Conservation (phyloP, 148 eudicot genomes). For the Rhododendron kiyosumense region DNA sequence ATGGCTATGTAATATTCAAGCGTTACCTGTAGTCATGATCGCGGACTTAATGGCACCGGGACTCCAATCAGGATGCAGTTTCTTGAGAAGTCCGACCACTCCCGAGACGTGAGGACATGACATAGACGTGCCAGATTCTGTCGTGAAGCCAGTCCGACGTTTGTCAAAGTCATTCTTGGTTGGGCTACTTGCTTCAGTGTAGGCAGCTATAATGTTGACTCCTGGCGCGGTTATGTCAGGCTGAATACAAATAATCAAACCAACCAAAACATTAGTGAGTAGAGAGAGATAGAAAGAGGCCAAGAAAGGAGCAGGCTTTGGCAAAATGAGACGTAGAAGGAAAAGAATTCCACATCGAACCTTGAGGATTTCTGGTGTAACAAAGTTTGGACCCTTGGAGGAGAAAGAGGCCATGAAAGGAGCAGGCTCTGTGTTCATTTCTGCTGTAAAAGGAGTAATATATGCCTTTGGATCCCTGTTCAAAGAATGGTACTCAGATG, state of each 20-base stretch:
- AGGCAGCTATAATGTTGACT: slow-evolving; percentile 62
- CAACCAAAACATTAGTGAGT: too few relatives aligned
- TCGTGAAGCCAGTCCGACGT: slow-evolving; percentile 27
- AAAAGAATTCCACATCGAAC: neutral
- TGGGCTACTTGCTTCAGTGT: slow-evolving; percentile 31
- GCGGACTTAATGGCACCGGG: slow-evolving; percentile 65
- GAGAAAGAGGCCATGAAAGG: slow-evolving; percentile 66
- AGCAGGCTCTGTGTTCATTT: slow-evolving; percentile 37
- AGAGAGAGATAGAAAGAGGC: too few relatives aligned
- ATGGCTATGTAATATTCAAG: too few relatives aligned
- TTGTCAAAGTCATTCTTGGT: slow-evolving; percentile 18
- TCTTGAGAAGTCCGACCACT: slow-evolving; percentile 52
- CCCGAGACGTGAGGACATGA: slow-evolving; percentile 73
- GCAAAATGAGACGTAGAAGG: too few relatives aligned
- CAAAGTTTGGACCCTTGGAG: slow-evolving; percentile 55
- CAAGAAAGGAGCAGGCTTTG: too few relatives aligned
- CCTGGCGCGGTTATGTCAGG: slow-evolving; percentile 85
- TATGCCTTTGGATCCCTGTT: slow-evolving; percentile 33
- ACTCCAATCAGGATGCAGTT: slow-evolving; percentile 56
- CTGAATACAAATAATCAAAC: slow-evolving; percentile 15
- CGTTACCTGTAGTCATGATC: slow-evolving; percentile 62
- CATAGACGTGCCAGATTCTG: slow-evolving; percentile 65
- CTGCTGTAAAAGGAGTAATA: slow-evolving; percentile 18
- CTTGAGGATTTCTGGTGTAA: slow-evolving; percentile 64
- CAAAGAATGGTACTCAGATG: neutral